Percentiles rank a stretch among this genome's conserved stretches.
Conservation (phyloP, 2,329 filamentous ascomycete genomes). For the Fusarium albidum region DNA sequence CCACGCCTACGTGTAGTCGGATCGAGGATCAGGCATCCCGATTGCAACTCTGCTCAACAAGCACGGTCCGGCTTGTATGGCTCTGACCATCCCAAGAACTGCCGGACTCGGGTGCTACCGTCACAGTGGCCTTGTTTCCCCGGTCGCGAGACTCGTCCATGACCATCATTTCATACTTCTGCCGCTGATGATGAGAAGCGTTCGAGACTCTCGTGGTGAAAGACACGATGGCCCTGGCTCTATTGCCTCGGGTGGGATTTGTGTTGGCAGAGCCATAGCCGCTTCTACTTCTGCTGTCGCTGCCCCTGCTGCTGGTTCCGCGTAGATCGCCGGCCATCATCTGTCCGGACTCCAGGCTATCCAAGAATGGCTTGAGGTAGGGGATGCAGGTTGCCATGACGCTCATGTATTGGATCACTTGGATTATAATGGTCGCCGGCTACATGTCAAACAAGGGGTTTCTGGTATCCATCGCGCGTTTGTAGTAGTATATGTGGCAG, state of each 20-base stretch:
- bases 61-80: slow-evolving; percentile 34
- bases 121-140: slow-evolving; percentile 10
- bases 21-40: slow-evolving; percentile 21
- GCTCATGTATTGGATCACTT: slow-evolving; percentile 34
- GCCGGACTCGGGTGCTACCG: slow-evolving; percentile 7
- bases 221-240: slow-evolving; percentile 2
- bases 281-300: slow-evolving; percentile 22
- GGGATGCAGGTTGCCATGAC: slow-evolving; percentile 33
- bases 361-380: slow-evolving; percentile 34
- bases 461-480: slow-evolving; percentile 7
- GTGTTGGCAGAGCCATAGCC: slow-evolving; percentile 6
- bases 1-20: too few relatives aligned
- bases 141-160: slow-evolving; percentile 12
- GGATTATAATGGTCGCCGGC: slow-evolving; percentile 22
- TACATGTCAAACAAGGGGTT: slow-evolving; percentile 33
- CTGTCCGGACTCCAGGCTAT: slow-evolving; percentile 34
- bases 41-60: slow-evolving; percentile 30
- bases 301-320: slow-evolving; percentile 19
- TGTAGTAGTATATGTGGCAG: slow-evolving; percentile 30
- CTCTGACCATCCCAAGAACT: slow-evolving; percentile 33
- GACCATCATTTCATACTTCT: slow-evolving; percentile 31
- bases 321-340: slow-evolving; percentile 27
- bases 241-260: background rate
- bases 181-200: slow-evolving; percentile 17
- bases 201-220: slow-evolving; percentile 15